Evolutionary conservation across 257 asterid species (phyloP), one percentile per base, ranked within the genome.

Genomic region (Mentha longifolia): DNA sequence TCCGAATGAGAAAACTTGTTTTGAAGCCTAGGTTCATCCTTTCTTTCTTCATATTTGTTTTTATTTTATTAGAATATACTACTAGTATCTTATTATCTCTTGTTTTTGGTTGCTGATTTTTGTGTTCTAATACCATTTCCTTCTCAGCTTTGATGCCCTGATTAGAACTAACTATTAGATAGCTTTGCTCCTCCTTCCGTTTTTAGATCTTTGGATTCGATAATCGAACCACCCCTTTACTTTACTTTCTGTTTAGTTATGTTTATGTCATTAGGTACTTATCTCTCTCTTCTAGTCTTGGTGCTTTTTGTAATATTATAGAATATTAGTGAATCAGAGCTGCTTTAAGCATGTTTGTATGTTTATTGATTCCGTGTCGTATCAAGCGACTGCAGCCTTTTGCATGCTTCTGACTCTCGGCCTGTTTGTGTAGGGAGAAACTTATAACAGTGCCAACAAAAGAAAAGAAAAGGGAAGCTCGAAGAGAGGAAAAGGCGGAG

Each of bases 1-100:
- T 94, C 78, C 93, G 99, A 66, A 89, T 85, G 97, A 89, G 97
- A 77, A 87, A 91, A 79, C 92, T 94, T 74, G 95, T 97, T 73
- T 77, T 94, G 51, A 94, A 94, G 79, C 89, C 97, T 57, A 86
- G 96, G 98, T 89, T 54, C 15, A 31, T 35, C 58, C 61, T 61
- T 55, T 72, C 52, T 46, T 67, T 55, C 15, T 59, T 47, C 12
- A 7, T 35, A 5, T 47, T 62, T 64, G 17, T 11, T 20, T 39
- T 57, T 9, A 9, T 10, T 13, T 22, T 16, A 6, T 20, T 17
- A 9, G 28, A 1, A 13, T 51, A 37, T 35, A n/a, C n/a, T n/a
- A n/a, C n/a, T n/a, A n/a, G n/a, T n/a, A 7, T 35, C 39, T 33
- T 33, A 33, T 3, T 33, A 0, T 33, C 37, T 35, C 9, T 0